These are phyloP conservation scores for Dictyostelium citrinum DNA, from an alignment of 78 protist genomes.

Conservation along the genomic window DNA sequence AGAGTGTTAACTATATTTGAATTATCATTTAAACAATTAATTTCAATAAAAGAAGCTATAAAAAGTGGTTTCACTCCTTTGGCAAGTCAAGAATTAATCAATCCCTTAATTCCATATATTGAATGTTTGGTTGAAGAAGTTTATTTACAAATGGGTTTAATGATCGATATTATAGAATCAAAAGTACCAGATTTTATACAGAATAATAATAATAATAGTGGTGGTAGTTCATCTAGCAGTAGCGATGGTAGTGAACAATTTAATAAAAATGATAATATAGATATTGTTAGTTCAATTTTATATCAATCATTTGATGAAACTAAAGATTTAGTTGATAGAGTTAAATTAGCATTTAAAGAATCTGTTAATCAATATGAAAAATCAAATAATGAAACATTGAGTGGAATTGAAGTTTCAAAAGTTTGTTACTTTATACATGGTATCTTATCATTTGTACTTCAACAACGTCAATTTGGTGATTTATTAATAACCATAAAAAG, in stretches of 20 bases:
- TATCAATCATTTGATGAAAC: slow-evolving; percentile 47
- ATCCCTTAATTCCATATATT: slow-evolving; percentile 33
- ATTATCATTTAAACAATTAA: slow-evolving; percentile 13
- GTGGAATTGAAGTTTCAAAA: background rate
- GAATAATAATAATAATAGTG: background rate
- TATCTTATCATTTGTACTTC: background rate
- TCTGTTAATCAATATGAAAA: background rate
- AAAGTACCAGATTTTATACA: background rate
- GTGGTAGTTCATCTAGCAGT: too few species aligned
- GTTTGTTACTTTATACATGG: slow-evolving; percentile 45
- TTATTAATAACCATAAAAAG: background rate
- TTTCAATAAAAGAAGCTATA: slow-evolving; percentile 25
- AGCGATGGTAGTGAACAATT: too few species aligned
- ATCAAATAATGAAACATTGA: too few species aligned
- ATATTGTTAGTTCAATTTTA: background rate
- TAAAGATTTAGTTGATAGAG: slow-evolving; percentile 3
- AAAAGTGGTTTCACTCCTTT: background rate
- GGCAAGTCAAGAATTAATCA: slow-evolving; percentile 5
- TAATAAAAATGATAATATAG: background rate
- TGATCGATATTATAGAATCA: slow-evolving; percentile 32
- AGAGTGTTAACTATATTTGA: background rate
- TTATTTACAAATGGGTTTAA: slow-evolving; percentile 60
- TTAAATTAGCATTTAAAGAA: background rate
- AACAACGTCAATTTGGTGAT: slow-evolving; percentile 24
- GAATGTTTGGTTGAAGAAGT: slow-evolving; percentile 54